These are phyloP conservation scores for Alloteropsis semialata DNA, from an alignment of 176 grass and related monocot species.

Conservation along the genomic window DNA sequence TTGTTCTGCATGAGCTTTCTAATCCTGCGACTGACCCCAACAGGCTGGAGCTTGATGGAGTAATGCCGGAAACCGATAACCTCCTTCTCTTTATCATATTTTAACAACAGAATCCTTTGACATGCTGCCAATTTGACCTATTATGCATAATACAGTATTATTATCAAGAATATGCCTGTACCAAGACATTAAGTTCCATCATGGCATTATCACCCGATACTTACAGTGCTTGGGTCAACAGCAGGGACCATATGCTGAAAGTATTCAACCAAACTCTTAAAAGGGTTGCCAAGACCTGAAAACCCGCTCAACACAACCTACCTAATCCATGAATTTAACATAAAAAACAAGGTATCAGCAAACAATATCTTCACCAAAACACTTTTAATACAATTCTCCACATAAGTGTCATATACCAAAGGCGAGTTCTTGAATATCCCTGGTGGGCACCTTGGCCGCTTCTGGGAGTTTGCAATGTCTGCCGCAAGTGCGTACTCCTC, in stretches of 20 bases:
- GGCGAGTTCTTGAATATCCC: conserved; percentile 60
- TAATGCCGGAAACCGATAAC: conserved; percentile 61
- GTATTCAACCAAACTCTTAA: conserved; percentile 39
- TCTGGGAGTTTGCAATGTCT: conserved; percentile 55
- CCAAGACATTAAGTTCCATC: background rate
- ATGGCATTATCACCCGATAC: background rate
- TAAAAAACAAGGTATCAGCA: background rate
- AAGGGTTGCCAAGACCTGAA: conserved; percentile 32
- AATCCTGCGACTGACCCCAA: conserved; percentile 60
- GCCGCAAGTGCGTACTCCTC: conserved; percentile 48
- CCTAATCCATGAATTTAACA: conserved; percentile 2
- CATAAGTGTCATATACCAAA: conserved; percentile 23
- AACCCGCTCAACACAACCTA: conserved; percentile 60
- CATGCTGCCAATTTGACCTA: conserved; percentile 59
- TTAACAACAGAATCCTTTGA: conserved; percentile 51
- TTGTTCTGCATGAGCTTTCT: conserved; percentile 63
- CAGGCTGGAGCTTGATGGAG: conserved; percentile 61
- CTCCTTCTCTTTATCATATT: conserved; percentile 52
- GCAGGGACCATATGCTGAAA: conserved; percentile 59
- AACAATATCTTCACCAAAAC: background rate
- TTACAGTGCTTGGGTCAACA: conserved; percentile 62
- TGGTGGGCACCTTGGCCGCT: conserved; percentile 49
- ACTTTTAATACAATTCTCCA: background rate
- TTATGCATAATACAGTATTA: background rate
- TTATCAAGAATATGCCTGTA: background rate